Evolutionary conservation across 441 rosid species (phyloP).

Genomic region (Pelargonium myrrhifolium): DNA sequence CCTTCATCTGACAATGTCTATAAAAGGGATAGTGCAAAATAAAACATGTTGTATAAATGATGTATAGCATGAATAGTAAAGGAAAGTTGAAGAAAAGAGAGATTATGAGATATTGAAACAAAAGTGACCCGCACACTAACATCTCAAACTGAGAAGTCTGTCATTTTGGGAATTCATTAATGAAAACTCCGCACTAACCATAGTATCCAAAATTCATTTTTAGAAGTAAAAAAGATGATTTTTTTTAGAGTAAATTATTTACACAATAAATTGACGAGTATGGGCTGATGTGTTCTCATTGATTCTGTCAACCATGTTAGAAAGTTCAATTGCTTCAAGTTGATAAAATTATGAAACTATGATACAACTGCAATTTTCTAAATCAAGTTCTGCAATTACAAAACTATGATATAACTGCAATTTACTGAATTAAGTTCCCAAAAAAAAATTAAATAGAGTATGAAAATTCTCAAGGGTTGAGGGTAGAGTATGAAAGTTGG

Average conservation of each 20-base stretch:
- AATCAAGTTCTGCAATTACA: background rate
- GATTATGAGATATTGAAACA: background rate
- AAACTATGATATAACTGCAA: no score
- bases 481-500: background rate
- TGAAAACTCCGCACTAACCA: background rate
- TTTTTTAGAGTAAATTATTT: background rate
- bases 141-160: background rate
- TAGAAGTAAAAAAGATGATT: background rate
- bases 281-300: background rate
- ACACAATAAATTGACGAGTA: background rate
- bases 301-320: background rate
- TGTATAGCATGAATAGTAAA: background rate
- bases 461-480: background rate
- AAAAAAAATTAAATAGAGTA: background rate
- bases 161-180: background rate
- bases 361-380: background rate
- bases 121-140: background rate
- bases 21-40: background rate
- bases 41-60: background rate
- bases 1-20: background rate
- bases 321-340: background rate
- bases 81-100: background rate
- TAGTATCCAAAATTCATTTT: background rate
- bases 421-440: no score
- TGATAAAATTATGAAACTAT: background rate